Evolutionary conservation across 345 rosid species (phyloP).

Genomic region (Nephelium lappaceum): DNA sequence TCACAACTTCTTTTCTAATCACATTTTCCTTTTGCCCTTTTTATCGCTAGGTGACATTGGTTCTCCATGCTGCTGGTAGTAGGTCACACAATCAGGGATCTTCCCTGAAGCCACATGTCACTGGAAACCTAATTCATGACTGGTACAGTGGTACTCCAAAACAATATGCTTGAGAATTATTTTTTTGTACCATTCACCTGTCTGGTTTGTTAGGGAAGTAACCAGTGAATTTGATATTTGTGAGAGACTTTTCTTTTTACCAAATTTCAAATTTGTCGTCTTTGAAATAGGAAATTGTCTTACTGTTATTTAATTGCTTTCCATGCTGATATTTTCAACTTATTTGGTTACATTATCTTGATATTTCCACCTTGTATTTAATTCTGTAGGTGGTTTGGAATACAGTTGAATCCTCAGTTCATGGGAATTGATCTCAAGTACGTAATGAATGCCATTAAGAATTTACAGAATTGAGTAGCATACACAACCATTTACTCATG

Average conservation of each 20-base stretch:
- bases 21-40: slow-evolving; percentile 8
- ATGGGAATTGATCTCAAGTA: slow-evolving; percentile 91
- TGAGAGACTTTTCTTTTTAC: background rate
- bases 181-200: background rate
- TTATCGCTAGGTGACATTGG: slow-evolving; percentile 55
- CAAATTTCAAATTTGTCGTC: background rate
- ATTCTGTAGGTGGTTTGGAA: slow-evolving; percentile 85
- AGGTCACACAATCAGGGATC: slow-evolving; percentile 56
- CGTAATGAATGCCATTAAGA: slow-evolving; percentile 26
- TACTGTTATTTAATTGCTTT: slow-evolving; percentile 13
- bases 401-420: slow-evolving; percentile 88
- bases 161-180: background rate
- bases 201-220: slow-evolving; percentile 2
- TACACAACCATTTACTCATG: background rate
- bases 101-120: slow-evolving; percentile 75
- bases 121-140: slow-evolving; percentile 73
- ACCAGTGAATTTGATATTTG: slow-evolving; percentile 8
- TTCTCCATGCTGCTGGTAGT: slow-evolving; percentile 66
- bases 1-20: slow-evolving; percentile 12
- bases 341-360: slow-evolving; percentile 14
- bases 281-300: slow-evolving; percentile 12
- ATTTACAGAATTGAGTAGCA: background rate
- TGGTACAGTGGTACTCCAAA: slow-evolving; percentile 79
- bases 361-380: slow-evolving; percentile 19
- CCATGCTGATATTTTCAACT: background rate